Percentiles rank a stretch among this genome's conserved stretches.
Conservation (phyloP, 208 protist genomes). For the Leptomonas pyrrhocoris region DNA sequence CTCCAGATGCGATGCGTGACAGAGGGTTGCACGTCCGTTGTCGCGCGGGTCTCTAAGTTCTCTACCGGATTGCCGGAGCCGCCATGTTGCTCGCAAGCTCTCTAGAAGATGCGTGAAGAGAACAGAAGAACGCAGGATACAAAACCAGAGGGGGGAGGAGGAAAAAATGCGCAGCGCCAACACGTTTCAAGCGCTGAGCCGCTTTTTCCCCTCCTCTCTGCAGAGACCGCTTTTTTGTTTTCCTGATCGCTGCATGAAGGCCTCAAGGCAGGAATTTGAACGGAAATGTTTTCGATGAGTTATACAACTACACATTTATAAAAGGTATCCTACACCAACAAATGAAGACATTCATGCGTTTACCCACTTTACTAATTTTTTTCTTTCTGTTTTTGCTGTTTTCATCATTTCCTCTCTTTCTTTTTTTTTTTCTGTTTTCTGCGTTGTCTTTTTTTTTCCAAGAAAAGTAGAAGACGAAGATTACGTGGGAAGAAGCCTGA, state of each 20-base stretch:
- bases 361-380: slow-evolving; percentile 7
- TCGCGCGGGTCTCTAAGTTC: slow-evolving; percentile 43
- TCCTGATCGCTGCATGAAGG: neutral
- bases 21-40: slow-evolving; percentile 39
- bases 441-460: too few species aligned
- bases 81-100: slow-evolving; percentile 30
- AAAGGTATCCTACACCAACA: neutral
- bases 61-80: slow-evolving; percentile 48
- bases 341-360: neutral
- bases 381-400: slow-evolving; percentile 1
- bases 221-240: slow-evolving; percentile 2
- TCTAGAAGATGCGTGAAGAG: neutral
- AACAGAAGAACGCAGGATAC: slow-evolving; percentile 1
- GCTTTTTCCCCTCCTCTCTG: slow-evolving; percentile 4
- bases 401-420: neutral
- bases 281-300: neutral
- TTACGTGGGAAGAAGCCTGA: too few species aligned
- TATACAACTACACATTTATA: neutral
- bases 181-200: neutral
- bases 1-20: slow-evolving; percentile 36
- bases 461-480: too few species aligned
- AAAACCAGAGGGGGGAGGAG: neutral
- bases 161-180: neutral
- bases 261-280: neutral
- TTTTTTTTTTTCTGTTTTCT: neutral